These are phyloP conservation scores for Lachnellula hyalina DNA, from an alignment of 2,329 filamentous ascomycete species.

Conservation along the genomic window DNA sequence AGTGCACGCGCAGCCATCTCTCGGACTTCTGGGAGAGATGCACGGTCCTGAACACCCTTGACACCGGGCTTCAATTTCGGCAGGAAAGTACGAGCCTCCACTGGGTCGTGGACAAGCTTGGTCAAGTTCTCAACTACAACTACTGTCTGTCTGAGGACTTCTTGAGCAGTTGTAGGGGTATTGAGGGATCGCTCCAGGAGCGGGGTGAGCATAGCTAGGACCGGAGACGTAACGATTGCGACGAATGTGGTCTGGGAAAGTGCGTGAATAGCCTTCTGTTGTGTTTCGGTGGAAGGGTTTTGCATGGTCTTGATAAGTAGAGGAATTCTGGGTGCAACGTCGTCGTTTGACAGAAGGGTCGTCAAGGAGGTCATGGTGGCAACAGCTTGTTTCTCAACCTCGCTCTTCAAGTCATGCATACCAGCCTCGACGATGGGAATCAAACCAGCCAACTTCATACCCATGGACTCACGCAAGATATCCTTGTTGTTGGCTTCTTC, in stretches of 20 bases:
- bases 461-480: slow-evolving; percentile 83
- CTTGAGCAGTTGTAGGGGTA: slow-evolving; percentile 83
- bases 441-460: slow-evolving; percentile 74
- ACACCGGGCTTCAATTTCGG: slow-evolving; percentile 94
- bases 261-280: slow-evolving; percentile 95
- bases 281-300: slow-evolving; percentile 78
- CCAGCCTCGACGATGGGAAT: slow-evolving; percentile 88
- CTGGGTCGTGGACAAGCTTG: slow-evolving; percentile 91
- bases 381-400: slow-evolving; percentile 83
- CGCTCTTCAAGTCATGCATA: slow-evolving; percentile 94
- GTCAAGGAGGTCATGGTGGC: slow-evolving; percentile 90
- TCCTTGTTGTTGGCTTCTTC: slow-evolving; percentile 87
- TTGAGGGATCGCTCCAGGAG: slow-evolving; percentile 92
- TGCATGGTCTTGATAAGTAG: slow-evolving; percentile 94
- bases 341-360: slow-evolving; percentile 89
- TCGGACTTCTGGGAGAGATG: slow-evolving; percentile 90
- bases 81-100: slow-evolving; percentile 91
- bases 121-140: slow-evolving; percentile 98
- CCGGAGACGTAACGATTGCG: slow-evolving; percentile 89
- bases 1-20: slow-evolving; percentile 80
- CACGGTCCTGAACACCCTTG: slow-evolving; percentile 78
- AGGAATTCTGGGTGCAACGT: slow-evolving; percentile 86
- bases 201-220: slow-evolving; percentile 88
- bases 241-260: slow-evolving; percentile 98
- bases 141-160: slow-evolving; percentile 90